Evolutionary conservation across 768 basidiomycete genomes (phyloP).

Genomic region (Amanita muscaria): DNA sequence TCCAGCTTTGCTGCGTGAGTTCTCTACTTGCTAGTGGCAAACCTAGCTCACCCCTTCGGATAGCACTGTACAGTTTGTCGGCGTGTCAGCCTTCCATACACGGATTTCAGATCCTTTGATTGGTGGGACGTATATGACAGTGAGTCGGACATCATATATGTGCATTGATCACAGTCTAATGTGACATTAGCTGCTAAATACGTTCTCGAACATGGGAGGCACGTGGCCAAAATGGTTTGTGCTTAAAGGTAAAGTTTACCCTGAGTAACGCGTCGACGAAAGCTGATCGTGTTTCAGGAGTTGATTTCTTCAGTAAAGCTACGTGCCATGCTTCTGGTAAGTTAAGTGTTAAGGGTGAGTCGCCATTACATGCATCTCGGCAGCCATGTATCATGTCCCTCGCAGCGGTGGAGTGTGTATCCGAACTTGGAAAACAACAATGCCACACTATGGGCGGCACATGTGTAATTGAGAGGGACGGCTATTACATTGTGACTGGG

Average conservation of each 20-base stretch:
- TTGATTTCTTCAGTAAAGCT: constrained; percentile 82
- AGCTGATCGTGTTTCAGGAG: constrained; percentile 37
- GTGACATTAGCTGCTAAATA: constrained; percentile 71
- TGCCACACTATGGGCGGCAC: constrained; percentile 70
- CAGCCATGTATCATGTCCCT: too few species aligned
- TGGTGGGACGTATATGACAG: constrained; percentile 99
- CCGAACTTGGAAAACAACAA: constrained; percentile 77
- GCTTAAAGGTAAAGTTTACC: constrained; percentile 54
- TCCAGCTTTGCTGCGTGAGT: constrained; percentile 80
- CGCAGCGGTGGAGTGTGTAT: constrained; percentile 86
- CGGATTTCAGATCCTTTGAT: constrained; percentile 93
- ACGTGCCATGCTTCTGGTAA: constrained; percentile 68
- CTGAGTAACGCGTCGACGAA: neutral
- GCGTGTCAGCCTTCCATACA: constrained; percentile 98
- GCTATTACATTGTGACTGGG: constrained; percentile 79
- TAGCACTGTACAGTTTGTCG: constrained; percentile 98
- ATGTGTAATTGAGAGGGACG: constrained; percentile 82
- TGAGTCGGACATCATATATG: constrained; percentile 28
- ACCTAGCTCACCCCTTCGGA: neutral
- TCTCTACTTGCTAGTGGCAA: neutral
- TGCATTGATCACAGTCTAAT: constrained; percentile 2
- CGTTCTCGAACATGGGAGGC: constrained; percentile 92
- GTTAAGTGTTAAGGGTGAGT: constrained; percentile 45
- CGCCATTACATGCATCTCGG: too few species aligned
- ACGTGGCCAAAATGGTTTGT: constrained; percentile 98